Conservation (phyloP, 257 asterid species). For the Solanum piurae region DNA sequence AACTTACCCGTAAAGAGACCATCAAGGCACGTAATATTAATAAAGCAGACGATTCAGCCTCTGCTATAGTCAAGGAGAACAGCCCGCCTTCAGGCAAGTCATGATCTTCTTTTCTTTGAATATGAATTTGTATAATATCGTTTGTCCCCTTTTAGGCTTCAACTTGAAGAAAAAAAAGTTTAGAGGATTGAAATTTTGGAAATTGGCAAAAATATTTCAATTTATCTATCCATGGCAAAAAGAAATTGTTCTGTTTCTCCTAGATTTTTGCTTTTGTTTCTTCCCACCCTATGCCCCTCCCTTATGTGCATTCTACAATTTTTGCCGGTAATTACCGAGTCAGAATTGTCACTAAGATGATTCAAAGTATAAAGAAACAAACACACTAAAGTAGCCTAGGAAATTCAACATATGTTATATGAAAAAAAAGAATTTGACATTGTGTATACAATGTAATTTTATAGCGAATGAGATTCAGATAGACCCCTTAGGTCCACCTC, state of each 20-base stretch:
- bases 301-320: neutral
- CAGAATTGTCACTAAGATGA: neutral
- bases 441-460: neutral
- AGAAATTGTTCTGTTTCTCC: neutral
- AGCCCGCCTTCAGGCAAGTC: slow-evolving; percentile 25
- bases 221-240: neutral
- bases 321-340: neutral
- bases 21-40: slow-evolving; percentile 6
- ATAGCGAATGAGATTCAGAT: neutral
- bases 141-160: neutral
- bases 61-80: neutral
- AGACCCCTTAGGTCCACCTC: neutral
- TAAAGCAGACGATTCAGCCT: slow-evolving; percentile 3
- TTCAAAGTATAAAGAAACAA: neutral
- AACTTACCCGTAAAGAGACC: neutral
- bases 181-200: neutral
- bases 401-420: neutral
- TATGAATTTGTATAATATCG: neutral
- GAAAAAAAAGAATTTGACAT: neutral
- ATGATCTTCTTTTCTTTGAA: neutral
- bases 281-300: neutral
- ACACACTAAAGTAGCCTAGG: neutral
- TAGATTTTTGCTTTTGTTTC: neutral
- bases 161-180: neutral
- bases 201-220: neutral